Evolutionary conservation across 331 rosid species (phyloP), one percentile per base, ranked within the genome.

Genomic region (Rhamnella rubrinervis): DNA sequence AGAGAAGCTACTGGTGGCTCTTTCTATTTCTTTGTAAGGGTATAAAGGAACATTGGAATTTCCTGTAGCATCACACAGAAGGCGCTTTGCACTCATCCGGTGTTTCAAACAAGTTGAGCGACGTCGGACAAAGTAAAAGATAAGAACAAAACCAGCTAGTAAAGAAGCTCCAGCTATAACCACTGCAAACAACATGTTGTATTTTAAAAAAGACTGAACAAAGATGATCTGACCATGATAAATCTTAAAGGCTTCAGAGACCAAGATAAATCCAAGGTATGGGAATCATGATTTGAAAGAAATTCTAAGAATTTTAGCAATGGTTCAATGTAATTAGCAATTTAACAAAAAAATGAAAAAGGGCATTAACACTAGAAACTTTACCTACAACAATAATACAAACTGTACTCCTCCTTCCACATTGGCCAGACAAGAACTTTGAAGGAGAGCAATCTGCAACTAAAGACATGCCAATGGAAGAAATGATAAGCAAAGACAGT

Each of bases 51-150:
- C 88, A 52, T 77, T 84, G 5, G 85, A 79, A 74, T 75, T 83
- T 21, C 98, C 95, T 66, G 97, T 93, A 17, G 97, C 97, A 71
- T 91, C 97, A 28, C 75, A 66, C 67, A 91, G 75, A 16, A 87
- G 83, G 58, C 96, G 97, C 83, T 77, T 85, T 35, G 88, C 91
- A 37, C 91, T 89, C 82, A 75, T 38, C 67, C 68, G 87, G 68
- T 83, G 89, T 70, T 79, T 89, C 80, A 87, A 68, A 84, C 92
- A 75, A 49, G 80, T 31, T 11, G 88, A 81, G 47, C 88, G 96
- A 1, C 86, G 92, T 40, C 84, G 87, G n/a, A 81, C 35, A 59
- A 72, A 70, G 80, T 83, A 77, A 73, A 91, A 93, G 35, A 74
- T 15, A 38, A 85, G 9, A 67, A 59, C 71, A 44, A 91, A 59